Evolutionary conservation across 257 asterid species (phyloP).

Genomic region (Handroanthus guayacan): DNA sequence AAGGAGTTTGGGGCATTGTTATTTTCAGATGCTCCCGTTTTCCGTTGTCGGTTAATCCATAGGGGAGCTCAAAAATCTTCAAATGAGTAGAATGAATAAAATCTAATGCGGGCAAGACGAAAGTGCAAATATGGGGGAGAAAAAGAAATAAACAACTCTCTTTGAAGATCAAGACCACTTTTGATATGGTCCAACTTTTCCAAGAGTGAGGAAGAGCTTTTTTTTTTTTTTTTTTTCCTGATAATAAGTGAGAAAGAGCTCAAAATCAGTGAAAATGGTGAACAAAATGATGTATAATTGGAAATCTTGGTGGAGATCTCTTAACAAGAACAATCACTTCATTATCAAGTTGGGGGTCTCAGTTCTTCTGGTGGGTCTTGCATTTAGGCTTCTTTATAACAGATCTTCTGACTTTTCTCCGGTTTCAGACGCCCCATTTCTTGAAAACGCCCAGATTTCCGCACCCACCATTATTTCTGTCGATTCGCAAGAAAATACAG

Average conservation of each 20-base stretch:
- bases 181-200: constrained; percentile 1
- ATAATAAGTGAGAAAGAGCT: constrained; percentile 9
- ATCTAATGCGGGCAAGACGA: not conserved
- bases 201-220: constrained; percentile 5
- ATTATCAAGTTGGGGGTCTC: constrained; percentile 62
- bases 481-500: constrained; percentile 32
- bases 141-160: not conserved
- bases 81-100: not conserved
- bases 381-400: constrained; percentile 53
- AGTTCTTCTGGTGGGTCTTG: constrained; percentile 60
- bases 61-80: not conserved
- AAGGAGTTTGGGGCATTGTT: not conserved
- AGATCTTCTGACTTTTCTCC: constrained; percentile 56
- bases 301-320: constrained; percentile 57
- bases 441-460: constrained; percentile 32
- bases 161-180: not conserved
- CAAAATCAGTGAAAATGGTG: constrained; percentile 35
- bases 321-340: constrained; percentile 54
- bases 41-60: constrained; percentile 23
- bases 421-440: constrained; percentile 49
- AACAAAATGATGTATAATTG: constrained; percentile 49
- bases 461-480: constrained; percentile 30
- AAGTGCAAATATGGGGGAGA: not conserved
- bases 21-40: not conserved
- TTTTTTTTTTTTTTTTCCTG: no score